phyloP scores from a whole-genome alignment of 2,329 filamentous ascomycete species.

The Graphiopsis chlorocephala region DNA sequence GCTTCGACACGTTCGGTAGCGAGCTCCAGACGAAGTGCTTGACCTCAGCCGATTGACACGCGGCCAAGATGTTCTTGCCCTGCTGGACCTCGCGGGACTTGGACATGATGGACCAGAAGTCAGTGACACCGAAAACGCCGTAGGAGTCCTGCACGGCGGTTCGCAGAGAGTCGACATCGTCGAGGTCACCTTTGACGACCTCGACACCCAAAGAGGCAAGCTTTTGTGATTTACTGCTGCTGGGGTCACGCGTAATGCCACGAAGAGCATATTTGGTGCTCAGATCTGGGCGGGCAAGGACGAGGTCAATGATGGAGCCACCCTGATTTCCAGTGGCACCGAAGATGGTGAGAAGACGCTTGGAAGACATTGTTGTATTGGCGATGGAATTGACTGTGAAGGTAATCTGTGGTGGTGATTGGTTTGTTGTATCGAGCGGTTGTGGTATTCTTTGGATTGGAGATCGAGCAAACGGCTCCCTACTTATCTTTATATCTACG shows the following conservation, averaged over 20 bases:
- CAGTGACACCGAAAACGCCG: conserved; percentile 54
- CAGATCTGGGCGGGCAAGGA: conserved; percentile 45
- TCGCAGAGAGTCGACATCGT: conserved; percentile 45
- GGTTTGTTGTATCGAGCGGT: not conserved
- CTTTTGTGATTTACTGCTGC: conserved; percentile 44
- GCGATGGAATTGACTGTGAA: not conserved
- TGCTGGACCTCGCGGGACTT: conserved; percentile 34
- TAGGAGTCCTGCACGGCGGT: conserved; percentile 46
- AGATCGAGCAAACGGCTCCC: not conserved
- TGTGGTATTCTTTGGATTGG: not conserved
- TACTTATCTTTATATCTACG: not conserved
- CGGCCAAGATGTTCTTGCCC: conserved; percentile 37
- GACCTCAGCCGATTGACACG: conserved; percentile 30
- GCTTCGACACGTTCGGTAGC: conserved; percentile 28
- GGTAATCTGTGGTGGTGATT: not conserved
- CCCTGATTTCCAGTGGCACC: conserved; percentile 62
- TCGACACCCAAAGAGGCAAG: conserved; percentile 50
- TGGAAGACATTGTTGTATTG: conserved; percentile 21
- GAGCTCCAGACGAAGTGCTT: conserved; percentile 42
- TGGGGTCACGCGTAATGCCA: conserved; percentile 53
- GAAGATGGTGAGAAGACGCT: conserved; percentile 55
- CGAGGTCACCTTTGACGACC: conserved; percentile 52
- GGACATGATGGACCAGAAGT: conserved; percentile 46
- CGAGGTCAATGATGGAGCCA: conserved; percentile 50
- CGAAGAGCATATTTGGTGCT: conserved; percentile 52